Evolutionary conservation across 2,329 filamentous ascomycete genomes (phyloP).

Genomic region (Ophiosphaerella herpotricha): DNA sequence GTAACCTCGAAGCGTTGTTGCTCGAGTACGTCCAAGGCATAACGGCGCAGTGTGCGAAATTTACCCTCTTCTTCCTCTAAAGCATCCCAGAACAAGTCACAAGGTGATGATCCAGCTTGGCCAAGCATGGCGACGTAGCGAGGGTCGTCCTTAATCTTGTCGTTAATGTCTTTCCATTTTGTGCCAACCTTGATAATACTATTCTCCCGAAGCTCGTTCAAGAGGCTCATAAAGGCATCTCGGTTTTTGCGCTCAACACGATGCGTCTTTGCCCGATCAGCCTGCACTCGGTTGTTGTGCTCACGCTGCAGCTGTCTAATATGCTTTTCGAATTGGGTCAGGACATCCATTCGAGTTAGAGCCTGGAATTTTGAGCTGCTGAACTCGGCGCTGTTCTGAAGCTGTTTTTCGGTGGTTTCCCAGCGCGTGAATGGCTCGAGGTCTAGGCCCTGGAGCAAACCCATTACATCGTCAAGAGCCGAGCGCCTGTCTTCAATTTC

Average conservation of each 20-base stretch:
- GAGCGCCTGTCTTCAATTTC: slow-evolving; percentile 74
- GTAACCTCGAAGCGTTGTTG: slow-evolving; percentile 92
- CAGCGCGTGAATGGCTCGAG: slow-evolving; percentile 94
- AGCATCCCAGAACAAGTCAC: slow-evolving; percentile 95
- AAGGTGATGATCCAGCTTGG: slow-evolving; percentile 79
- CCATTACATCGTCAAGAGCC: slow-evolving; percentile 81
- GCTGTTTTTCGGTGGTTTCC: slow-evolving; percentile 83
- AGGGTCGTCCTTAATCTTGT: slow-evolving; percentile 75
- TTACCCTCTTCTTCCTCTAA: slow-evolving; percentile 91
- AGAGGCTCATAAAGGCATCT: slow-evolving; percentile 76
- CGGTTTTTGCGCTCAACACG: slow-evolving; percentile 85
- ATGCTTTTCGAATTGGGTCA: slow-evolving; percentile 92
- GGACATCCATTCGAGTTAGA: slow-evolving; percentile 84
- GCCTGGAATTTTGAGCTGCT: slow-evolving; percentile 80
- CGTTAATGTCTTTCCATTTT: slow-evolving; percentile 85
- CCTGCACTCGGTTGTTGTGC: slow-evolving; percentile 89
- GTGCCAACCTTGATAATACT: slow-evolving; percentile 87
- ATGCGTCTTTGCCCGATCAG: slow-evolving; percentile 79
- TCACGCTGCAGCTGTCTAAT: slow-evolving; percentile 89
- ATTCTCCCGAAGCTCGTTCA: slow-evolving; percentile 72
- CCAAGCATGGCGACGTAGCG: slow-evolving; percentile 85
- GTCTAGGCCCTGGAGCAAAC: slow-evolving; percentile 77
- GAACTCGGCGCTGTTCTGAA: slow-evolving; percentile 77
- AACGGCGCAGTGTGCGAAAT: slow-evolving; percentile 78
- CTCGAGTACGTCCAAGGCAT: slow-evolving; percentile 87